Evolutionary conservation across 2,329 filamentous ascomycete species (phyloP), one percentile per base, ranked within the genome.

Genomic region (Colletotrichum tropicicola): DNA sequence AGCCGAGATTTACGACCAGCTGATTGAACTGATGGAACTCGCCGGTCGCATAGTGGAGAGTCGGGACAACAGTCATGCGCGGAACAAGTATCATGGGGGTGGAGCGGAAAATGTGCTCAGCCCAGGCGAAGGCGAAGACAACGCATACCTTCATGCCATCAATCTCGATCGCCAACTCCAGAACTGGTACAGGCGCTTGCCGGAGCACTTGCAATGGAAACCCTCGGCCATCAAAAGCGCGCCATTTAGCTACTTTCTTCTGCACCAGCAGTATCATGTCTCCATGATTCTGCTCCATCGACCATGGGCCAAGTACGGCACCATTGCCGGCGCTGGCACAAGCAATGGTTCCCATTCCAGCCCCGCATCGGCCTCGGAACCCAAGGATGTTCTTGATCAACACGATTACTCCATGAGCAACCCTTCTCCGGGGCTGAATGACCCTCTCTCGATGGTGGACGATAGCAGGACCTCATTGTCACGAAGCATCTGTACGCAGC

Each of bases 241-340:
- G 30, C 83, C 70, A 67, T 83, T 77, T 79, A 82, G 74, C 72
- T 89, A 79, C 75, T 87, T 86, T 69, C 70, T 87, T 8, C 73
- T 87, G 8, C 84, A 87, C 65, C 84, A 86, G 70, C 84, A 87
- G 68, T 87, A 86, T 59, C 84, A 87, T 55, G 80, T 80, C 10
- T 81, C 79, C 51, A 78, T 86, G 73, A 85, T 87, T 52, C 73
- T 86, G 10, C 76, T 87, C 6, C 85, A 86, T 68, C 76, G 84
- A 1, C 83, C 84, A 0, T 86, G 85, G 77, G 83, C 84, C 19
- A 79, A 80, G 59, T 86, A 86, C 62, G 80, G 80, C 12, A 77
- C 80, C 27, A 75, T 79, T 23, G 65, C 73, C 3, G 67, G 73
- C 23, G 65, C 79, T 68, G 65, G 74, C 68, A 48, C 70, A 6